These are phyloP conservation scores for Salix suchowensis DNA, from an alignment of 345 rosid genomes.

Conservation along the genomic window DNA sequence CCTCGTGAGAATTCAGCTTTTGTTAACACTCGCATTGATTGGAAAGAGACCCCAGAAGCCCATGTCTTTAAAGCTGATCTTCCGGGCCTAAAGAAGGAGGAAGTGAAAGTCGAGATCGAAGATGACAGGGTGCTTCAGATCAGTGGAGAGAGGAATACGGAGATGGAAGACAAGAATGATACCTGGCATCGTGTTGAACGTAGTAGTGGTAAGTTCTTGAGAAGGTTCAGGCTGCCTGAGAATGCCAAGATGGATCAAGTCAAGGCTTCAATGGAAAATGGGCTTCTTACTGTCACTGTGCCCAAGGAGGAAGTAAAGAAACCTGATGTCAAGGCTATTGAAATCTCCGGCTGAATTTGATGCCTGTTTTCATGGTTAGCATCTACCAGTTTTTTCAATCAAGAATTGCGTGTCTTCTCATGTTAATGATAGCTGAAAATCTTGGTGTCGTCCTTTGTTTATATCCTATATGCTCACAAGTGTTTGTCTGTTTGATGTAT, in stretches of 20 bases:
- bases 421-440: neutral
- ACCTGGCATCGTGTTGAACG: neutral
- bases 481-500: too few relatives aligned
- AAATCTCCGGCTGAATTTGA: neutral
- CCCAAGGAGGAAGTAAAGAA: neutral
- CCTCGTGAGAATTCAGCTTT: neutral
- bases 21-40: neutral
- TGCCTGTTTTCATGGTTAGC: neutral
- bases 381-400: neutral
- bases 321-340: neutral
- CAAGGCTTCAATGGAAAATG: neutral
- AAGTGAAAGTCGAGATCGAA: neutral
- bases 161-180: neutral
- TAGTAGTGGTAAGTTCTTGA: neutral
- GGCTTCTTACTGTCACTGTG: neutral
- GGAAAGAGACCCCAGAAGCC: neutral
- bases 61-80: neutral
- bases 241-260: neutral
- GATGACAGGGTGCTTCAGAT: neutral
- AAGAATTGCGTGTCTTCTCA: neutral
- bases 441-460: neutral
- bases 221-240: neutral
- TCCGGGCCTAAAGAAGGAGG: neutral
- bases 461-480: neutral
- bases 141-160: neutral